Conservation (phyloP, 2,329 filamentous ascomycete species). For the Ascochyta clinopodiicola region DNA sequence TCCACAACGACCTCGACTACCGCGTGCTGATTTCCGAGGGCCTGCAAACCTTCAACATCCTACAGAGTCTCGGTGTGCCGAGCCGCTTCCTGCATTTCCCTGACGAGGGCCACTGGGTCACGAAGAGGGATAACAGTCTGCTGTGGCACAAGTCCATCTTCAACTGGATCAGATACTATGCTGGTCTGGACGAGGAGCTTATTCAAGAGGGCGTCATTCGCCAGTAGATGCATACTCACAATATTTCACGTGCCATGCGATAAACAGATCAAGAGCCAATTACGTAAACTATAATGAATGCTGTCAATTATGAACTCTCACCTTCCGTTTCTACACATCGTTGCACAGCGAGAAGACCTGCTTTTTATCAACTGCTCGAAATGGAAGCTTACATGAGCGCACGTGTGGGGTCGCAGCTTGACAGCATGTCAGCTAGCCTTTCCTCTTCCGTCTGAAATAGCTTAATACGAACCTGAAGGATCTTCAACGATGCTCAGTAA, state of each 20-base stretch:
- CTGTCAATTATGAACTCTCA: background rate
- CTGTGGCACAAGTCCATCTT: slow-evolving; percentile 74
- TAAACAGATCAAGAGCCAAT: background rate
- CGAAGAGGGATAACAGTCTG: slow-evolving; percentile 87
- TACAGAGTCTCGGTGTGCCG: slow-evolving; percentile 77
- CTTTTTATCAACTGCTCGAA: background rate
- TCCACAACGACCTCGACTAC: slow-evolving; percentile 89
- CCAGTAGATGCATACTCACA: slow-evolving; percentile 24
- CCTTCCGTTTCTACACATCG: background rate
- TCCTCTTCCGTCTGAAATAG: background rate
- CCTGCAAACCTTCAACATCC: slow-evolving; percentile 80
- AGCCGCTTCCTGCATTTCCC: slow-evolving; percentile 82
- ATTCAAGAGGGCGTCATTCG: slow-evolving; percentile 41
- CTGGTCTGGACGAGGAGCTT: slow-evolving; percentile 39
- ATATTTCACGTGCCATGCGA: background rate
- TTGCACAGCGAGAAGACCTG: background rate
- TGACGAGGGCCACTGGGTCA: slow-evolving; percentile 80
- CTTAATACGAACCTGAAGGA: background rate
- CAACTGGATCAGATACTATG: slow-evolving; percentile 46
- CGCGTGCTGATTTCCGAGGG: slow-evolving; percentile 86
- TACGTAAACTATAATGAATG: background rate
- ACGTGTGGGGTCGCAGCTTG: background rate
- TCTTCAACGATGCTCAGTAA: background rate
- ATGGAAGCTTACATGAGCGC: background rate
- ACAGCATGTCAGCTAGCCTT: background rate